A percentile compares a stretch with the other conserved stretches of the same genome.
These are phyloP conservation scores for Pythium dissotocum DNA, from an alignment of 352 stramenopile species.

Conservation along the genomic window DNA sequence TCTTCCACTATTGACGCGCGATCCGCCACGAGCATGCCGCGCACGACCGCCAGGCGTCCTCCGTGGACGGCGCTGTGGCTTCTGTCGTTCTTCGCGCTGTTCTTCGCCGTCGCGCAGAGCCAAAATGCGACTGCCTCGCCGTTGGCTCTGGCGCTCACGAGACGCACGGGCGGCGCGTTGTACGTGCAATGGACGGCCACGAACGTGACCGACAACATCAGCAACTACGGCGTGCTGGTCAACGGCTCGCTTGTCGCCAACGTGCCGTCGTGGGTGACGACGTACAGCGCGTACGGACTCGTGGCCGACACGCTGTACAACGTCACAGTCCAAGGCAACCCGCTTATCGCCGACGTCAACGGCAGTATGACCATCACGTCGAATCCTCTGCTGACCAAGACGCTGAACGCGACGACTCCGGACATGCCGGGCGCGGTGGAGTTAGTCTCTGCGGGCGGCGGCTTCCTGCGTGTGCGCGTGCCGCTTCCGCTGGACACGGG, in stretches of 20 bases:
- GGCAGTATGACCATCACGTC: conserved; percentile 25
- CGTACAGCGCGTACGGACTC: conserved; percentile 40
- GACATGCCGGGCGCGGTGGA: conserved; percentile 14
- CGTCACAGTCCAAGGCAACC: conserved; percentile 14
- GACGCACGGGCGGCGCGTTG: conserved; percentile 38
- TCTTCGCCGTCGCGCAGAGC: not conserved
- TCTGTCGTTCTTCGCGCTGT: not conserved
- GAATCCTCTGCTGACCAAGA: conserved; percentile 32
- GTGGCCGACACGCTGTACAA: conserved; percentile 36
- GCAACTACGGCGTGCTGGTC: conserved; percentile 20
- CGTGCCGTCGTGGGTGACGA: conserved; percentile 14
- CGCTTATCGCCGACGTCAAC: conserved; percentile 24
- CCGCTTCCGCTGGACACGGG: conserved; percentile 37
- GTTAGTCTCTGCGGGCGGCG: conserved; percentile 23
- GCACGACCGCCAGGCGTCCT: not conserved
- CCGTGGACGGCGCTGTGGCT: not conserved
- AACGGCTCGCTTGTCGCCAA: conserved; percentile 31
- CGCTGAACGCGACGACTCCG: conserved; percentile 26
- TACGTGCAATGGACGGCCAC: conserved; percentile 38
- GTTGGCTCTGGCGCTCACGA: conserved; percentile 14
- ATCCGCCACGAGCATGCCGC: not conserved
- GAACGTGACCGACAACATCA: conserved; percentile 4
- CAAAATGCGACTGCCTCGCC: conserved; percentile 1
- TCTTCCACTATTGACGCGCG: not conserved
- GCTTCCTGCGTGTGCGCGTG: conserved; percentile 30